Conservation (phyloP, 176 grass and related monocot species). For the Rhynchospora pubera region DNA sequence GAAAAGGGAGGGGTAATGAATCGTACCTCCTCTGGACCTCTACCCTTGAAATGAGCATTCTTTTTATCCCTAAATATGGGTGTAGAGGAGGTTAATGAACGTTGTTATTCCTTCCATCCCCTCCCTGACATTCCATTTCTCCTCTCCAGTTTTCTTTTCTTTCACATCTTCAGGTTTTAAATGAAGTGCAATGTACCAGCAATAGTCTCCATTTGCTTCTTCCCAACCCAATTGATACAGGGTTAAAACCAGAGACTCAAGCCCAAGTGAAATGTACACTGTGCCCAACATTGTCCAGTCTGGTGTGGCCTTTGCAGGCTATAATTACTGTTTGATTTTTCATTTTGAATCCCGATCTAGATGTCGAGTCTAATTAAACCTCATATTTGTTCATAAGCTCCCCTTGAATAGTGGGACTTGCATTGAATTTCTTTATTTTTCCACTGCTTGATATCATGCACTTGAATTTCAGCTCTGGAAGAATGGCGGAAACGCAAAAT, state of each 20-base stretch:
- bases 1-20: too few relatives aligned
- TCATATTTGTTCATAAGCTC: background rate
- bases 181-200: background rate
- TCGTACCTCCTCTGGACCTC: too few relatives aligned
- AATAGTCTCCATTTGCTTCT: background rate
- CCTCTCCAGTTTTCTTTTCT: too few relatives aligned
- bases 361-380: background rate
- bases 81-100: too few relatives aligned
- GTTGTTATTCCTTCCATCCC: too few relatives aligned
- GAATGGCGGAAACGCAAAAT: slow-evolving; percentile 94
- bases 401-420: background rate
- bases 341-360: background rate
- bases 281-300: background rate
- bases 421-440: background rate
- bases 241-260: background rate
- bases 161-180: background rate
- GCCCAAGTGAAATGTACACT: background rate
- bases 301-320: background rate
- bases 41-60: too few relatives aligned
- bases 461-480: slow-evolving; percentile 53
- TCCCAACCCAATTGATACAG: background rate
- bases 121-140: too few relatives aligned
- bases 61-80: too few relatives aligned
- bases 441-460: background rate
- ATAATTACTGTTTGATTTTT: background rate